These are phyloP conservation scores for Ramularia collo-cygni DNA, from an alignment of 2,329 filamentous ascomycete species.

Conservation along the genomic window DNA sequence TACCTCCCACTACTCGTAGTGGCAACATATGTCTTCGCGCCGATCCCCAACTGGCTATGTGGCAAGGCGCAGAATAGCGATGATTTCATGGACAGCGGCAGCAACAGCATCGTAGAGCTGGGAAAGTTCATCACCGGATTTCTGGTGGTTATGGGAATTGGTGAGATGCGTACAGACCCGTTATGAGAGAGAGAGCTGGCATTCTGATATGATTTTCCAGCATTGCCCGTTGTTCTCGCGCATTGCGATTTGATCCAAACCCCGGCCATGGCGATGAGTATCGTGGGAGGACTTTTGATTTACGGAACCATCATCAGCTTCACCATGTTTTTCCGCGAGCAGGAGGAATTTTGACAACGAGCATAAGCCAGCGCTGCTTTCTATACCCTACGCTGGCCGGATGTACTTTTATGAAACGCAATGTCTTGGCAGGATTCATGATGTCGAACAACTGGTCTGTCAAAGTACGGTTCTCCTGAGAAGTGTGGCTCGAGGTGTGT, in stretches of 20 bases:
- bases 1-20: constrained; percentile 95
- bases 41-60: constrained; percentile 95
- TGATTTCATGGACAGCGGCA: constrained; percentile 88
- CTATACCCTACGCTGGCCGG: not conserved
- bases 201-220: constrained; percentile 41
- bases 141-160: constrained; percentile 93
- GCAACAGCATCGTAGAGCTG: constrained; percentile 80
- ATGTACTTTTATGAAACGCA: too few species aligned
- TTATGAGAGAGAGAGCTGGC: not conserved
- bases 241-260: constrained; percentile 76
- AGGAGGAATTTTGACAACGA: constrained; percentile 72
- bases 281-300: constrained; percentile 85
- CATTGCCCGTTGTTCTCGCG: constrained; percentile 78
- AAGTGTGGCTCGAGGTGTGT: too few species aligned
- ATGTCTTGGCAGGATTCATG: too few species aligned
- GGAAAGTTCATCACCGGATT: constrained; percentile 93
- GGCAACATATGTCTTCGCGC: constrained; percentile 87
- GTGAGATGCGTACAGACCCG: constrained; percentile 45
- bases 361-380: constrained; percentile 10
- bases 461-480: too few species aligned
- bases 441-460: too few species aligned
- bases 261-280: constrained; percentile 90
- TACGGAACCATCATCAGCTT: constrained; percentile 98
- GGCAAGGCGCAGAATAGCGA: constrained; percentile 80
- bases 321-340: constrained; percentile 95